Evolutionary conservation across 768 basidiomycete species (phyloP), one percentile per base, ranked within the genome.

Genomic region (Amanita muscaria): DNA sequence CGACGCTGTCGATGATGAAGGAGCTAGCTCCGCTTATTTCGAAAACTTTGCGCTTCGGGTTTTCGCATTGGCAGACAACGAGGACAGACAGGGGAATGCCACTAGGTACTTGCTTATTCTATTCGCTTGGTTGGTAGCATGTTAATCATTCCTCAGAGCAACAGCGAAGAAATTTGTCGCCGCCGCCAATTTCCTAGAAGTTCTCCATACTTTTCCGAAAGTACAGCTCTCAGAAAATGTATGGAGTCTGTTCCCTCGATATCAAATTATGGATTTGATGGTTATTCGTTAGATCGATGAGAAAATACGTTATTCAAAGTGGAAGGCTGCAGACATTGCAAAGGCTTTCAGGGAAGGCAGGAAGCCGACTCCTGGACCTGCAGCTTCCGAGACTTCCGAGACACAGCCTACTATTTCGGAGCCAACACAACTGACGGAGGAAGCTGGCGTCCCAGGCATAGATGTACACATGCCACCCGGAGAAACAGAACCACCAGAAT

Each of bases 151-250:
- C 51, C 54, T 49, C 21, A 93, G 90, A 58, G 74, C 78, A 15
- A 98, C 93, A 1, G 91, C 94, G 4, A 87, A 85, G 58, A 94
- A 93, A 63, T 98, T 98, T 61, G 70, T 97, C 3, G 94, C 91
- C 11, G 90, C 94, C 24, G 83, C 90, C 42, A 89, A 90, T 59
- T 98, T 98, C 63, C 77, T 98, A 35, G 92, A 99, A 62, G 70
- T 96, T 22, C 74, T 97, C 42, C 77, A 74, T 39, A 74, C 80
- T 4, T 93, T 94, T 56, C 79, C 77, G 29, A 74, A 77, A 51
- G 51, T 65, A 5, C 72, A 78, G 38, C 54, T 75, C 27, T 69
- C 76, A 5, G 79, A 80, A 51, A 68, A 76, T 38, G 85, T 83
- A 58, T 19, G 77, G 55, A 10, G n/a, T n/a, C n/a, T n/a, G n/a